Base-by-base conservation (phyloP, 2,329 filamentous ascomycete species). In the Scedosporium apiospermum region DNA sequence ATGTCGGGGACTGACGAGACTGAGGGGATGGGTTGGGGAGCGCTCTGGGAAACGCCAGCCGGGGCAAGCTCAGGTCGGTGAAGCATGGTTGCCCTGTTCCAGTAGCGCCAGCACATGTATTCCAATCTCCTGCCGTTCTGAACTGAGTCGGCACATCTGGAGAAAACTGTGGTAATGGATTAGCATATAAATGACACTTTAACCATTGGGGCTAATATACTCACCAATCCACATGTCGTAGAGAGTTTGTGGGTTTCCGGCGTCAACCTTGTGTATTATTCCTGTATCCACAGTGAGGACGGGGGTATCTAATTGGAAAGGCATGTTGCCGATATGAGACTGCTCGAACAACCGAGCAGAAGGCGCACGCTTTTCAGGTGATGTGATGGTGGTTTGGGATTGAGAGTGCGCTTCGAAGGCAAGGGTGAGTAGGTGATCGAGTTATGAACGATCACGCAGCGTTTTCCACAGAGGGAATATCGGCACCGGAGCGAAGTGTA, bases 141-240 rank as follows among this genome's bases (percentile, higher is more conserved):
- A 73, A 98, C 88, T 61, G 93, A 95, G 71, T 95, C 91, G 72
- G 92, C 91, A 76, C 93, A 96, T 77, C 92, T 91, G 60, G 92
- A 93, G 73, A 98, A 97, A 65, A 98, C 92, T 95, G 72, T 51
- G 38, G 26, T 10, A 21, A 42, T 60, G 2, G 21, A 62, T 46
- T 60, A 46, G 27, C 27, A 7, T 30, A 23, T 27, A 62, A 14
- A 30, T n/a, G 30, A 23, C 26, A 16, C 27, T 38, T 18, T 14
- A 2, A 18, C 10, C 27, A 30, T 4, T 3, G n/a, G n/a, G 26
- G 53, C 5, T 12, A 7, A 21, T 12, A 18, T 51, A 82, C 90
- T 84, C 78, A 96, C 92, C 91, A 74, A 91, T 93, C 92, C 93
- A 96, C 85, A 98, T 96, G 80, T 90, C 93, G 78, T 95, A 96